A percentile compares a stretch with the other conserved stretches of the same genome.
Conservation (phyloP, 225 moss, liverwort and hornwort genomes). For the Sphagnum contortum region DNA sequence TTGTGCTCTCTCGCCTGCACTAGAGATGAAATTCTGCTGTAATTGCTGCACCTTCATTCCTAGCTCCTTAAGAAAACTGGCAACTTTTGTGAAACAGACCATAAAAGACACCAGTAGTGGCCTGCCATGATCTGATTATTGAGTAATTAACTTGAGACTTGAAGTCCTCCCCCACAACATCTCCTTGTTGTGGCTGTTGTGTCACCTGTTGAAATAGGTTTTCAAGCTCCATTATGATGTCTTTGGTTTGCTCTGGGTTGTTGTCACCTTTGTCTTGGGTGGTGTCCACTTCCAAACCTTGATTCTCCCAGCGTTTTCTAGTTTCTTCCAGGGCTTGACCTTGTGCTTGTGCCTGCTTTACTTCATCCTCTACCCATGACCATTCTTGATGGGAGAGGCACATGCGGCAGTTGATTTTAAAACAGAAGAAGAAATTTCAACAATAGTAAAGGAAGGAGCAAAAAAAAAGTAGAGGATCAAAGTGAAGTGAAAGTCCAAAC, state of each 20-base stretch:
- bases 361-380: conserved; percentile 88
- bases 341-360: conserved; percentile 64
- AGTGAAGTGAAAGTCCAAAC: too few species aligned
- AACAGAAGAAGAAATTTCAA: too few species aligned
- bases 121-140: conserved; percentile 19
- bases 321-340: conserved; percentile 47
- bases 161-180: conserved; percentile 23
- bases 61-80: conserved; percentile 14
- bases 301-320: conserved; percentile 38
- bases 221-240: conserved; percentile 14
- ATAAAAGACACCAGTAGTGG: conserved; percentile 5
- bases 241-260: conserved; percentile 30
- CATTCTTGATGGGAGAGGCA: too few species aligned
- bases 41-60: conserved; percentile 14
- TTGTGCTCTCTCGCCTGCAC: conserved; percentile 17
- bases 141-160: conserved; percentile 23
- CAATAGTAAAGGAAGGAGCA: too few species aligned
- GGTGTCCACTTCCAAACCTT: conserved; percentile 42
- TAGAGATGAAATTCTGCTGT: conserved; percentile 13
- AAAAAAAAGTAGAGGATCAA: too few species aligned
- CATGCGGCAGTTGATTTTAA: too few species aligned
- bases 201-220: conserved; percentile 21
- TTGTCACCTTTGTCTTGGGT: conserved; percentile 33
- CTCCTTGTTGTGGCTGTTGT: conserved; percentile 15
- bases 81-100: conserved; percentile 7